Conservation (phyloP, 1,139 yeast genomes). For the Hyphopichia wangnamkhiaoensis region DNA sequence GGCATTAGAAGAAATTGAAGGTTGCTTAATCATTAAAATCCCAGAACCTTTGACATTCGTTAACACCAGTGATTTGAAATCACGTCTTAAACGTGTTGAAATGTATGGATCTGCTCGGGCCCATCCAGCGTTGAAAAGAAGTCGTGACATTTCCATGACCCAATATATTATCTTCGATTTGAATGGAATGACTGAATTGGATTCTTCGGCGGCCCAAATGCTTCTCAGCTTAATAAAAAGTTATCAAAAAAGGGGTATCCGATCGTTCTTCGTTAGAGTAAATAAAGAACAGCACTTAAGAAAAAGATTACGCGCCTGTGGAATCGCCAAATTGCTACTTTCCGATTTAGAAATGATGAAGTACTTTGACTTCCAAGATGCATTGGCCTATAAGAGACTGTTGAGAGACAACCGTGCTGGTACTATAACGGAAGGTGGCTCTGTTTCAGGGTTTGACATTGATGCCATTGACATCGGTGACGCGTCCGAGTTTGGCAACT, state of each 20-base stretch:
- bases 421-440: neutral
- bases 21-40: conserved; percentile 80
- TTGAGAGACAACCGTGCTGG: conserved; percentile 4
- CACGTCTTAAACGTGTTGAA: conserved; percentile 76
- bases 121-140: conserved; percentile 77
- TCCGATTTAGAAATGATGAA: conserved; percentile 27
- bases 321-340: conserved; percentile 28
- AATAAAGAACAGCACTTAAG: conserved; percentile 40
- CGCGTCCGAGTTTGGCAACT: conserved; percentile 18
- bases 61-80: conserved; percentile 79
- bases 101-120: conserved; percentile 79
- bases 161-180: conserved; percentile 76
- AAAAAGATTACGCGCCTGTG: conserved; percentile 30
- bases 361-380: conserved; percentile 27
- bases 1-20: conserved; percentile 72
- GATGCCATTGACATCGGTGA: conserved; percentile 11
- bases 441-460: conserved; percentile 3
- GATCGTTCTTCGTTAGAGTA: conserved; percentile 67
- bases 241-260: conserved; percentile 57
- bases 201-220: conserved; percentile 85
- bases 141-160: conserved; percentile 55
- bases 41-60: conserved; percentile 95
- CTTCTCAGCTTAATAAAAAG: conserved; percentile 58
- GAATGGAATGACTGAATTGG: conserved; percentile 83
- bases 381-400: conserved; percentile 7